Percentiles rank a stretch among this genome's conserved stretches.
These are phyloP conservation scores for Cystofilobasidium bisporidii DNA, from an alignment of 768 basidiomycete genomes.

Conservation along the genomic window DNA sequence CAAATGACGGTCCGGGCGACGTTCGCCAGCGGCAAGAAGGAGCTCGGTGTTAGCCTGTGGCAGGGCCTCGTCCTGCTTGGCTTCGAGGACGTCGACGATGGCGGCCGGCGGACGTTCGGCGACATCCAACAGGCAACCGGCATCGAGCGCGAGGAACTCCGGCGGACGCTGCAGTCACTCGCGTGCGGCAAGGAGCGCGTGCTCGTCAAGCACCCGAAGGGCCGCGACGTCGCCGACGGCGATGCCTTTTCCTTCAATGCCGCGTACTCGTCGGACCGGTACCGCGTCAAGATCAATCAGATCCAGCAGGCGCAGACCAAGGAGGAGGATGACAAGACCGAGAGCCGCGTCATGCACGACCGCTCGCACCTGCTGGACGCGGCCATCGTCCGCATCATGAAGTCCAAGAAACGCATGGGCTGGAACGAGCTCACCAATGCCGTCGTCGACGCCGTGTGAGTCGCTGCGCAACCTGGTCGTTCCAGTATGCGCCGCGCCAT, in stretches of 20 bases:
- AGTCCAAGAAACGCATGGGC: slow-evolving; percentile 55
- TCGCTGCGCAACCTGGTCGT: not conserved
- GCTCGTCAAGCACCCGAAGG: slow-evolving; percentile 64
- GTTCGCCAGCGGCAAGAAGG: slow-evolving; percentile 59
- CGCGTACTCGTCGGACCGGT: slow-evolving; percentile 65
- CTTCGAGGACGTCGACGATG: slow-evolving; percentile 57
- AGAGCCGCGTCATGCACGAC: slow-evolving; percentile 74
- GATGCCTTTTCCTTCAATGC: slow-evolving; percentile 77
- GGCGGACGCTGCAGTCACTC: slow-evolving; percentile 81
- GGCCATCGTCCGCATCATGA: slow-evolving; percentile 95
- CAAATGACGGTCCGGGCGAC: slow-evolving; percentile 63
- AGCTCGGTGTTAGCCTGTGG: slow-evolving; percentile 80
- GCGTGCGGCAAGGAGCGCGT: slow-evolving; percentile 86
- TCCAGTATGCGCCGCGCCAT: not conserved
- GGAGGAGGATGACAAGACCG: slow-evolving; percentile 76
- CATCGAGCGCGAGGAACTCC: slow-evolving; percentile 53
- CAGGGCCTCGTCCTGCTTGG: slow-evolving; percentile 77
- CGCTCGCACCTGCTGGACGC: slow-evolving; percentile 78
- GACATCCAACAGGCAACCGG: slow-evolving; percentile 60
- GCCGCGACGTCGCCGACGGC: slow-evolving; percentile 59
- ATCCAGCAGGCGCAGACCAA: slow-evolving; percentile 86
- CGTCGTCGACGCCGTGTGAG: slow-evolving; percentile 26
- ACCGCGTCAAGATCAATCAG: slow-evolving; percentile 84
- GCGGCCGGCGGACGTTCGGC: slow-evolving; percentile 50
- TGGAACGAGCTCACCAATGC: slow-evolving; percentile 27